These are phyloP conservation scores for Crithidia mellificae DNA, from an alignment of 208 protist genomes.

Conservation along the genomic window DNA sequence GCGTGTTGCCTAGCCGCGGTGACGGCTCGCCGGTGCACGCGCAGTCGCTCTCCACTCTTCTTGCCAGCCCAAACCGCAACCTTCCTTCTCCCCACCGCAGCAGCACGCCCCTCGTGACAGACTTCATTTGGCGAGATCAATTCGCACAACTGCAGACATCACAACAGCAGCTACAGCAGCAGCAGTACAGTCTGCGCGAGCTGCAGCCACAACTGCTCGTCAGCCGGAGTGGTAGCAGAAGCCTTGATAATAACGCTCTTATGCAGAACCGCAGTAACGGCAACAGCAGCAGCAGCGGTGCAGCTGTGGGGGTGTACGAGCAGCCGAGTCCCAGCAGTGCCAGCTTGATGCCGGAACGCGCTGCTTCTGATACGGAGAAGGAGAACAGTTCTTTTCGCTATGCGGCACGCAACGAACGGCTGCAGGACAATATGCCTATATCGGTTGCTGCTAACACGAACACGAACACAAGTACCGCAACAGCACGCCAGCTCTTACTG, in stretches of 20 bases:
- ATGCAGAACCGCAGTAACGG: too few relatives aligned
- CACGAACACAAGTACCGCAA: neutral
- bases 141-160: too few relatives aligned
- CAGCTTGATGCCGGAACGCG: neutral
- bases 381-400: neutral
- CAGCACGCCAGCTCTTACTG: constrained; percentile 1
- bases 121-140: neutral
- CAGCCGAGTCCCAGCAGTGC: neutral
- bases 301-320: neutral
- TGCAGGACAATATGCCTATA: neutral
- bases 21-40: constrained; percentile 11
- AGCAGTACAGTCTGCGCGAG: too few relatives aligned
- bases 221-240: neutral
- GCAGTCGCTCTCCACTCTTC: neutral
- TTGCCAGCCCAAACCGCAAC: neutral
- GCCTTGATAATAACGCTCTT: too few relatives aligned
- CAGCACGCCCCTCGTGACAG: neutral
- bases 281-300: neutral
- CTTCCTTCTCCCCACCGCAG: neutral
- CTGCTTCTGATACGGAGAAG: neutral
- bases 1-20: constrained; percentile 20
- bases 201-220: neutral
- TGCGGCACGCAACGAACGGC: neutral
- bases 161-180: neutral
- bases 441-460: neutral